Percentiles rank a stretch among this genome's conserved stretches.
These are phyloP conservation scores for Fagus sylvatica DNA, from an alignment of 306 rosid genomes.

Conservation along the genomic window DNA sequence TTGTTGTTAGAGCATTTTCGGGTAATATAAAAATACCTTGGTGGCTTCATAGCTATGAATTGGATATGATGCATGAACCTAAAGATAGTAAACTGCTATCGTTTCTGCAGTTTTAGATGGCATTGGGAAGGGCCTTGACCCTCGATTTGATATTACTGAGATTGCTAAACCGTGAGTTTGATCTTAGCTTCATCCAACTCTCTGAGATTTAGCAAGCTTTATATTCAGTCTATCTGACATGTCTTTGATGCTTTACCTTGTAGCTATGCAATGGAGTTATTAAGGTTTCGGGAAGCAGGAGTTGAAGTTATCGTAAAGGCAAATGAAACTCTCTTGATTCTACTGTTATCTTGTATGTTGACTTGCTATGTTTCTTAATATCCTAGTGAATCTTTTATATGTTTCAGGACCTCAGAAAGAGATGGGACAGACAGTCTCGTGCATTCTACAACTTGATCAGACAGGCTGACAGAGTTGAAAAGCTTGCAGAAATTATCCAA, in stretches of 20 bases:
- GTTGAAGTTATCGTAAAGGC: constrained; percentile 91
- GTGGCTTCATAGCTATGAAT: constrained; percentile 18
- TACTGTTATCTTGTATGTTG: constrained; percentile 20
- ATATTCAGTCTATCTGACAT: constrained; percentile 28
- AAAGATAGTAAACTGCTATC: constrained; percentile 11
- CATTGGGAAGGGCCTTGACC: constrained; percentile 98
- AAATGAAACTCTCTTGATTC: constrained; percentile 20
- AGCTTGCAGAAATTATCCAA: constrained; percentile 82
- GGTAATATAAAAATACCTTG: constrained; percentile 48
- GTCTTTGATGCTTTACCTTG: constrained; percentile 36
- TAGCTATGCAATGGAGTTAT: constrained; percentile 95
- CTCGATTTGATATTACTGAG: constrained; percentile 97
- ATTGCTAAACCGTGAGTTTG: constrained; percentile 96
- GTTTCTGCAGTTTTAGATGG: constrained; percentile 83
- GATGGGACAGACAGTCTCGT: constrained; percentile 88
- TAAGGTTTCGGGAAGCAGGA: constrained; percentile 94
- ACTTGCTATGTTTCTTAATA: constrained; percentile 20
- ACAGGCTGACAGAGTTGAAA: constrained; percentile 96
- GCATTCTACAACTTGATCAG: constrained; percentile 95
- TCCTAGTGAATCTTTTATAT: constrained; percentile 36
- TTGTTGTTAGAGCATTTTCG: constrained; percentile 99
- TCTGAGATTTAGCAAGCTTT: constrained; percentile 15
- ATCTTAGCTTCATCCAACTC: constrained; percentile 20
- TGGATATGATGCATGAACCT: constrained; percentile 17
- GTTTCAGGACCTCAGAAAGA: constrained; percentile 72